These are phyloP conservation scores for Debaryomyces tyrocola DNA, from an alignment of 805 yeast genomes.

Conservation along the genomic window DNA sequence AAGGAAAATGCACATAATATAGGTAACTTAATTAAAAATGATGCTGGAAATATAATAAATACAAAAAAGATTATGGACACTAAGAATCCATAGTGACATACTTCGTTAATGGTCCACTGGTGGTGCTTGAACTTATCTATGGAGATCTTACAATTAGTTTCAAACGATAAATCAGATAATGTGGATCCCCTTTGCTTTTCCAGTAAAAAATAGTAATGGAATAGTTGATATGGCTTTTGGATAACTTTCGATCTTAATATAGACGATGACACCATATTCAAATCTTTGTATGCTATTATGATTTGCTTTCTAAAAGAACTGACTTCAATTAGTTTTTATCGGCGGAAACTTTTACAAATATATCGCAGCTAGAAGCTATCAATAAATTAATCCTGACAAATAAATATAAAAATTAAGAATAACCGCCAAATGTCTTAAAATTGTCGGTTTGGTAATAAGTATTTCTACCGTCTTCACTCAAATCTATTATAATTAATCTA, in stretches of 20 bases:
- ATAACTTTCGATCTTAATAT: conserved; percentile 18
- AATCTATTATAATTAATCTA: too few species aligned
- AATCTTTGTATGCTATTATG: not conserved
- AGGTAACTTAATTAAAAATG: conserved; percentile 41
- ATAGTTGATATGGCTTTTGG: conserved; percentile 41
- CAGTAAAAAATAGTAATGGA: conserved; percentile 52
- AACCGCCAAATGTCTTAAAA: too few species aligned
- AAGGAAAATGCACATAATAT: conserved; percentile 42
- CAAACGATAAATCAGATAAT: conserved; percentile 51
- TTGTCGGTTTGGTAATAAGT: too few species aligned
- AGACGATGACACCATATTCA: conserved; percentile 2
- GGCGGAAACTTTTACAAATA: too few species aligned
- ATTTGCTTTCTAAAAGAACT: too few species aligned
- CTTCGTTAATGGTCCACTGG: conserved; percentile 47
- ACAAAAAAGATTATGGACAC: conserved; percentile 57
- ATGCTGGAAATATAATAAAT: conserved; percentile 56
- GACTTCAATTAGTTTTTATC: too few species aligned
- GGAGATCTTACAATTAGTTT: conserved; percentile 44
- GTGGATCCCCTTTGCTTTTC: conserved; percentile 51
- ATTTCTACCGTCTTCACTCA: too few species aligned
- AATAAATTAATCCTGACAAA: too few species aligned
- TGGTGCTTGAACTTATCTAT: conserved; percentile 43
- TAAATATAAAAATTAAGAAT: too few species aligned
- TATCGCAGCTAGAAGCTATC: too few species aligned
- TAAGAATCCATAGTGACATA: conserved; percentile 51